These are phyloP conservation scores for Acrasis kona DNA, from an alignment of 78 protist genomes.

Conservation along the genomic window DNA sequence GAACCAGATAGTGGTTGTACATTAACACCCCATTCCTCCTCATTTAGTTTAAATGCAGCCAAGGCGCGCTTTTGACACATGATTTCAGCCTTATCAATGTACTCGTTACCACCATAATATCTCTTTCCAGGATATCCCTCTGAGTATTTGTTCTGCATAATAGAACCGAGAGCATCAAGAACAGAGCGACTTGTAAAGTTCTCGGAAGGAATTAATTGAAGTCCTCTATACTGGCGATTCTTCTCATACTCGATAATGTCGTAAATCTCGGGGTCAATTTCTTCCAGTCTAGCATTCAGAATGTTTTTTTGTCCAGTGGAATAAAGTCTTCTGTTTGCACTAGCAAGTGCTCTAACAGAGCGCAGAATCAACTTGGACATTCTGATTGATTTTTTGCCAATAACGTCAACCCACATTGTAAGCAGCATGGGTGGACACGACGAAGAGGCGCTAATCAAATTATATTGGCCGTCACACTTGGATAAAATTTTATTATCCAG, in stretches of 20 bases:
- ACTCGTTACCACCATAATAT: slow-evolving; percentile 58
- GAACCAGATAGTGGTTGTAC: slow-evolving; percentile 75
- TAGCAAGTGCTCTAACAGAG: background rate
- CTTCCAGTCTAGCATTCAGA: background rate
- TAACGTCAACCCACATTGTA: too few species aligned
- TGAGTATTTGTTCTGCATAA: slow-evolving; percentile 74
- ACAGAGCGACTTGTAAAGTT: slow-evolving; percentile 70
- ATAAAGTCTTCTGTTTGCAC: background rate
- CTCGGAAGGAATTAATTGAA: slow-evolving; percentile 77
- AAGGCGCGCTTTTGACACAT: slow-evolving; percentile 62
- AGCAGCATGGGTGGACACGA: too few species aligned
- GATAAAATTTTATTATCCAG: too few species aligned
- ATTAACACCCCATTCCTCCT: slow-evolving; percentile 79
- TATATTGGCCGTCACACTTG: too few species aligned
- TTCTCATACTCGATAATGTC: slow-evolving; percentile 40
- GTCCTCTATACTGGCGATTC: slow-evolving; percentile 50
- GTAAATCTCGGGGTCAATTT: slow-evolving; percentile 50
- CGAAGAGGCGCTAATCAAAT: too few species aligned
- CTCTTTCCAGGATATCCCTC: slow-evolving; percentile 63
- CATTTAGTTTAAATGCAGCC: slow-evolving; percentile 46
- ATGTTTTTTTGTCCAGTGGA: background rate
- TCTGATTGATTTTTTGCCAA: too few species aligned
- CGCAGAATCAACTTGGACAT: too few species aligned
- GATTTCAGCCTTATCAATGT: slow-evolving; percentile 29
- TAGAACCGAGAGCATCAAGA: slow-evolving; percentile 59